Conservation (phyloP, 148 eudicot species). For the Silene uniflora region DNA sequence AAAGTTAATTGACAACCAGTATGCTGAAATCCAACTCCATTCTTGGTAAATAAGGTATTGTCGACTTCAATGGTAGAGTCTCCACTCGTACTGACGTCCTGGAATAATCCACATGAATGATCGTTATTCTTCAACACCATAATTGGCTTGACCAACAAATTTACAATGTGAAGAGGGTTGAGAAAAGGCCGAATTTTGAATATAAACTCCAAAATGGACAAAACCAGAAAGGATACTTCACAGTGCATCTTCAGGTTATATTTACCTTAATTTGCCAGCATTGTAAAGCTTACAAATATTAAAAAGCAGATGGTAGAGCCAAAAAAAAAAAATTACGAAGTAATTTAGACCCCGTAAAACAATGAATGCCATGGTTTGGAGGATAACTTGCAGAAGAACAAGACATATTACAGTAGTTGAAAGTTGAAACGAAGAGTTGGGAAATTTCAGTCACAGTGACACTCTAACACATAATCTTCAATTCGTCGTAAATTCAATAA, state of each 20-base stretch:
- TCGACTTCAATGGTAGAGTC: conserved; percentile 27
- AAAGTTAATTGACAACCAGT: background rate
- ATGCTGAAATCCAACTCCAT: background rate
- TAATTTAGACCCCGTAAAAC: too few species aligned
- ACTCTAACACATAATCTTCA: too few species aligned
- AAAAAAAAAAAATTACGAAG: too few species aligned
- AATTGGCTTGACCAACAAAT: conserved; percentile 9
- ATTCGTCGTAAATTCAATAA: too few species aligned
- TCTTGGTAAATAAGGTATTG: conserved; percentile 16
- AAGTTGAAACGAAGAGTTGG: too few species aligned
- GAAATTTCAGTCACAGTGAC: too few species aligned
- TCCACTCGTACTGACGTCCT: conserved; percentile 26
- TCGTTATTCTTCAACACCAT: conserved; percentile 43
- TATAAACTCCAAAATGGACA: background rate
- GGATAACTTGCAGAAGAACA: too few species aligned
- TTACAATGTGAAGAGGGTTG: conserved; percentile 31
- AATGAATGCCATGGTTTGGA: too few species aligned
- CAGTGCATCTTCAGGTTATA: background rate
- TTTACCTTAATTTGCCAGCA: too few species aligned
- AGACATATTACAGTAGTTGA: too few species aligned
- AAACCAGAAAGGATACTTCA: background rate
- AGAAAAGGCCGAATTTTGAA: conserved; percentile 11
- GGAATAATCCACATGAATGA: conserved; percentile 36
- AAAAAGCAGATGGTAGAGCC: too few species aligned
- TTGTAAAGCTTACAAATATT: too few species aligned